Base-by-base conservation (phyloP, 2,329 filamentous ascomycete genomes). In the Venturia pyrina region DNA sequence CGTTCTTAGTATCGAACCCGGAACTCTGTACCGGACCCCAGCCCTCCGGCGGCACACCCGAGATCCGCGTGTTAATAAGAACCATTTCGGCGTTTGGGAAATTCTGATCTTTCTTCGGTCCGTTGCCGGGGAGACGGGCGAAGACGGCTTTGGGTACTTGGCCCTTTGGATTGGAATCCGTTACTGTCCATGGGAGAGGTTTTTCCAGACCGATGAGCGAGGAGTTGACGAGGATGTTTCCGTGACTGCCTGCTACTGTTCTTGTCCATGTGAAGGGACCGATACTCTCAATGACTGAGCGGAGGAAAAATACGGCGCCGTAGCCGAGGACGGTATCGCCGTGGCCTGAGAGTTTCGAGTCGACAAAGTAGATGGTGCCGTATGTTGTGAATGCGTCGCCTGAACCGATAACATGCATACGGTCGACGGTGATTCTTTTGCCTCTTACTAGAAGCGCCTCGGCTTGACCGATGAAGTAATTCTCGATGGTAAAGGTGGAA, bases 331-430 rank as follows among this genome's bases (percentile, higher is more conserved):
- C 62, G 4, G 68, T 69, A 57, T 70, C 68, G 10, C 69, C 67
- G 41, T 69, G 57, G 37, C 65, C 65, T 44, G 64, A 67, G 2
- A 70, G 62, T 40, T 48, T 59, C 2, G 43, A 66, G 24, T 67
- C 65, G 13, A 60, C 21, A 34, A 69, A 65, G 62, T 69, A 69
- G 43, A 65, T 67, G 1, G 67, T 67, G 37, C 68, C 67, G 44
- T 69, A 66, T 4, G 69, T 69, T 10, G 67, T 70, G 34, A 70
- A 66, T 11, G 67, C 68, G 63, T 70, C 69, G 11, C 69, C 69
- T 3, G 68, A 68, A 21, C 68, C 68, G 19, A 67, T 67, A 4
- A 70, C 48, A n/a, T 44, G 32, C 68, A 69, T 68, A 21, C 59
- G 63, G 28, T 66, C 67, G 57, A 70, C 11, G 32, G 69, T 44